phyloP scores from a whole-genome alignment of 345 rosid species.

The Dipteronia dyeriana region DNA sequence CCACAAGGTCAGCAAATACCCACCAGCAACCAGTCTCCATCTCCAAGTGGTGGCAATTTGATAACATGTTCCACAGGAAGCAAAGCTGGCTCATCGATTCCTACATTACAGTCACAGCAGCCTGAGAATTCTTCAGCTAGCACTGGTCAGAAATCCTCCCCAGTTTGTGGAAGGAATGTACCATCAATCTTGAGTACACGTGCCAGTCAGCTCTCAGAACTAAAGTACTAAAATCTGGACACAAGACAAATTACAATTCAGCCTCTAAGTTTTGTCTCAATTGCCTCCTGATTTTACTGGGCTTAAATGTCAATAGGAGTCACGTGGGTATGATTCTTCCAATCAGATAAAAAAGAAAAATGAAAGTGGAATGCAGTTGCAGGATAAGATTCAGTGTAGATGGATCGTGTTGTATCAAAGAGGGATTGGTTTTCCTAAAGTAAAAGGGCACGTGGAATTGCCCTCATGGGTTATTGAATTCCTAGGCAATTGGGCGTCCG shows the following conservation, averaged over 20 bases:
- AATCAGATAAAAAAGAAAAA: neutral
- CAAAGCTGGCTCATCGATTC: constrained; percentile 34
- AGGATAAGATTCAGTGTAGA: neutral
- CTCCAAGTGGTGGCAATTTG: constrained; percentile 33
- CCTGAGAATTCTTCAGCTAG: constrained; percentile 37
- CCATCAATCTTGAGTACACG: constrained; percentile 47
- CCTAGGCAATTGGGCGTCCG: too few species aligned
- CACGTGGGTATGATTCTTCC: neutral
- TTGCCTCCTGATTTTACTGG: neutral
- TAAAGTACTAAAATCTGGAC: constrained; percentile 37
- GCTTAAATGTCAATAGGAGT: neutral
- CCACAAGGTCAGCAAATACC: constrained; percentile 38
- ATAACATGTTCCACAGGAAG: constrained; percentile 29
- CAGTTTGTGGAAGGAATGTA: constrained; percentile 64
- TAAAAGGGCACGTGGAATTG: constrained; percentile 10
- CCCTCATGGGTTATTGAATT: too few species aligned
- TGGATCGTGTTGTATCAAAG: constrained; percentile 1
- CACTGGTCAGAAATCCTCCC: constrained; percentile 46
- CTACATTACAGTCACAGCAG: constrained; percentile 33
- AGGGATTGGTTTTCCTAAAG: neutral
- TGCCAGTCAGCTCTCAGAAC: constrained; percentile 52
- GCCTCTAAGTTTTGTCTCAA: neutral
- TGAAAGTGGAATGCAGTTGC: constrained; percentile 4
- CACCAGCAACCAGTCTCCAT: constrained; percentile 29
- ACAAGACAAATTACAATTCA: neutral